Evolutionary conservation across 129 eudicot species (phyloP).

Genomic region (Saussurea involucrata): DNA sequence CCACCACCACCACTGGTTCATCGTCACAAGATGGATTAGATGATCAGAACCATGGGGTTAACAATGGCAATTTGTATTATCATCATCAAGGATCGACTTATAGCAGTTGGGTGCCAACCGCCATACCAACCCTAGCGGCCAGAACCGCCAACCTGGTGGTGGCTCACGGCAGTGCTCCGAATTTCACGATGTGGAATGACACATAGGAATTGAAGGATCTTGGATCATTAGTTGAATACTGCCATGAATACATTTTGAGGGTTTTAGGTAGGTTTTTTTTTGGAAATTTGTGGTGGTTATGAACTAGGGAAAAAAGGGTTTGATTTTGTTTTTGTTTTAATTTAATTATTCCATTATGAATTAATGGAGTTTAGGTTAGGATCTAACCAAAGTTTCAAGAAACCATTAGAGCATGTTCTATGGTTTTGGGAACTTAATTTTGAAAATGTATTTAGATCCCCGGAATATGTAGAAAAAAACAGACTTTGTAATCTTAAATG

Average conservation of each 20-base stretch:
- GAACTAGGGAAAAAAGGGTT: conserved; percentile 15
- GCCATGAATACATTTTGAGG: conserved; percentile 10
- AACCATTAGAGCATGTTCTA: conserved; percentile 32
- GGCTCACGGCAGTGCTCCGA: conserved; percentile 43
- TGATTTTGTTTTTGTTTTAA: conserved; percentile 14
- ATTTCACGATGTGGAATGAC: conserved; percentile 71
- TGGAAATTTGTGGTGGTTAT: conserved; percentile 17
- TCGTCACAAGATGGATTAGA: conserved; percentile 32
- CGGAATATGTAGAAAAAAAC: conserved; percentile 42
- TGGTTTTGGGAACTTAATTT: conserved; percentile 63
- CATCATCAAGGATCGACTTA: conserved; percentile 51
- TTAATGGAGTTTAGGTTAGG: conserved; percentile 24
- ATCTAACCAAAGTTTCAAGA: conserved; percentile 46
- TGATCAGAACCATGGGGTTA: conserved; percentile 7
- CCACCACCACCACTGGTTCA: conserved; percentile 18
- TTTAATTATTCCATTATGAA: conserved; percentile 11
- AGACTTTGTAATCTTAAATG: conserved; percentile 55
- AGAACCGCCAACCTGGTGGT: conserved; percentile 37
- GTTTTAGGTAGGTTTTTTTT: conserved; percentile 10
- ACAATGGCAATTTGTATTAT: conserved; percentile 37
- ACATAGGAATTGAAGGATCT: conserved; percentile 5
- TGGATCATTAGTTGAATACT: background rate
- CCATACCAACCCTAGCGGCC: conserved; percentile 45
- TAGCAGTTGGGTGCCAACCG: conserved; percentile 70
- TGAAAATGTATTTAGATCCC: conserved; percentile 41